Conservation (phyloP, 2,329 filamentous ascomycete genomes). For the Ramularia collo-cygni region DNA sequence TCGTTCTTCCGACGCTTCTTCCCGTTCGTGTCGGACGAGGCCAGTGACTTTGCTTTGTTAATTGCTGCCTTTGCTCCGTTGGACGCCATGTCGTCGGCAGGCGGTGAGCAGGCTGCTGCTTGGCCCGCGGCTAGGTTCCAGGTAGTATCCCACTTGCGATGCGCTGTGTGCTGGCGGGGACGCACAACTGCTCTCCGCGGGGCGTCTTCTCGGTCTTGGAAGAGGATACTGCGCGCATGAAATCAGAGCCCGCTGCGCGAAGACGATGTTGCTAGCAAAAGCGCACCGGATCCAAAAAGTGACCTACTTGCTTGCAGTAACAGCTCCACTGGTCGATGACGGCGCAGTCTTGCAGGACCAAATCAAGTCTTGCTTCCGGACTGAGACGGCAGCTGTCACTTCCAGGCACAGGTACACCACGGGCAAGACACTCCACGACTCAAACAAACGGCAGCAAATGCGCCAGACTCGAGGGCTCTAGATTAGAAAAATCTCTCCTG, state of each 20-base stretch:
- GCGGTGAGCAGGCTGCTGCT: too few species aligned
- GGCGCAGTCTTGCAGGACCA: too few species aligned
- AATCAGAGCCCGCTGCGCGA: too few species aligned
- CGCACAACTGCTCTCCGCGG: slow-evolving; percentile 1
- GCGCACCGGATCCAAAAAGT: neutral
- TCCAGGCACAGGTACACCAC: too few species aligned
- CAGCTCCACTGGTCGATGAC: neutral
- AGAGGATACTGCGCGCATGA: neutral
- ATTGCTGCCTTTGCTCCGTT: slow-evolving; percentile 48
- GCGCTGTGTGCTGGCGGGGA: slow-evolving; percentile 8
- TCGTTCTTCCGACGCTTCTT: slow-evolving; percentile 70
- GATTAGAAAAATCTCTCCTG: too few species aligned
- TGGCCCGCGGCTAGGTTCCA: too few species aligned
- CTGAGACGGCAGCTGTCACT: too few species aligned
- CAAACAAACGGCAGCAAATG: too few species aligned
- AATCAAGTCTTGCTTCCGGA: too few species aligned
- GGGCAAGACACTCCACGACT: too few species aligned
- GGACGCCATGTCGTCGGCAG: too few species aligned
- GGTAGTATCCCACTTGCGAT: slow-evolving; percentile 55
- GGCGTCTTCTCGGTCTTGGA: neutral
- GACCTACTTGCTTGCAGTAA: neutral
- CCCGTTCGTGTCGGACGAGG: slow-evolving; percentile 31
- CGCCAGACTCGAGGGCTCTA: too few species aligned
- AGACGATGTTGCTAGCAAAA: neutral
- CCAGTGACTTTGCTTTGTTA: slow-evolving; percentile 60